A percentile compares a stretch with the other conserved stretches of the same genome.
Conservation (phyloP, 2,329 filamentous ascomycete genomes). For the Fusarium sp. region DNA sequence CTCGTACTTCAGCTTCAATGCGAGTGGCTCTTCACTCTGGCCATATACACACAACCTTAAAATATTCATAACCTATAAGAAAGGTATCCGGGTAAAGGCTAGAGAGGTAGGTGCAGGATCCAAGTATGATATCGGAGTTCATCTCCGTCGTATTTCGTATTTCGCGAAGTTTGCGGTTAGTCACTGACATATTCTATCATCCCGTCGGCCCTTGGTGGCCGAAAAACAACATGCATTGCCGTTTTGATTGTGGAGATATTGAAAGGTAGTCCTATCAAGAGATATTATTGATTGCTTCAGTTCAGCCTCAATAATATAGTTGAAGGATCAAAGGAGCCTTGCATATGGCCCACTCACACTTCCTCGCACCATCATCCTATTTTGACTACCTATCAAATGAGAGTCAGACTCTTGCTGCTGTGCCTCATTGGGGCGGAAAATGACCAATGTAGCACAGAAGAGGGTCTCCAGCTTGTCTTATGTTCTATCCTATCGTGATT, state of each 20-base stretch:
- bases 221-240: background rate
- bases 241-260: background rate
- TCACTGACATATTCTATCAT: background rate
- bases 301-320: background rate
- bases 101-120: background rate
- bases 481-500: background rate
- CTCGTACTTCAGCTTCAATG: background rate
- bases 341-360: constrained; percentile 11
- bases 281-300: background rate
- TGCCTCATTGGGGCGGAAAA: background rate
- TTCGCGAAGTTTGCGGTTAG: background rate
- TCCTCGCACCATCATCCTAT: constrained; percentile 16
- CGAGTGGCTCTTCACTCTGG: background rate
- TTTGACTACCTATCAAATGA: background rate
- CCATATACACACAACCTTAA: background rate
- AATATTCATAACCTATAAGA: background rate
- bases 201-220: background rate
- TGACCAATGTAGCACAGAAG: background rate
- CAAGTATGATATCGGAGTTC: background rate
- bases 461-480: background rate
- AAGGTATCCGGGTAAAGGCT: background rate
- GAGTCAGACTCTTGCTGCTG: background rate
- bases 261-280: background rate
- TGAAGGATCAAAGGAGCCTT: constrained; percentile 5
- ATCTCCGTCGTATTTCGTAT: constrained; percentile 3